phyloP scores from a whole-genome alignment of 2,329 filamentous ascomycete species.

The Fusarium coffeatum region DNA sequence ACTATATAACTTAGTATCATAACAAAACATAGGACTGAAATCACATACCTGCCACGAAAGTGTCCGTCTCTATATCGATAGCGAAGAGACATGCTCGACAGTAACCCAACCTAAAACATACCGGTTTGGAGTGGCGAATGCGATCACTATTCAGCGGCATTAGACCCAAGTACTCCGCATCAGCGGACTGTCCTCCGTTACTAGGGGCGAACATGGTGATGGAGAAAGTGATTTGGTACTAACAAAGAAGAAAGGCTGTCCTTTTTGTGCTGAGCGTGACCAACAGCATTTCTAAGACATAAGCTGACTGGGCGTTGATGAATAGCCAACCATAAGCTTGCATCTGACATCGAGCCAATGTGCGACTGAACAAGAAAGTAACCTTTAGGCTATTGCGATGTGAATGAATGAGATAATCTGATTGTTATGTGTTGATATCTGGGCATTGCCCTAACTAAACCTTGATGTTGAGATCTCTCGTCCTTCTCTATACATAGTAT shows the following conservation, averaged over 20 bases:
- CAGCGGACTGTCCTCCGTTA: not conserved
- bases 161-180: not conserved
- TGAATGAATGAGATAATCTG: not conserved
- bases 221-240: not conserved
- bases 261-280: not conserved
- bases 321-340: not conserved
- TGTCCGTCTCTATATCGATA: not conserved
- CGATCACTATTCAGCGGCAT: not conserved
- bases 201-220: not conserved
- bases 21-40: fast-evolving
- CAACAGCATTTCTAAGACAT: constrained; percentile 1
- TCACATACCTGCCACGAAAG: not conserved
- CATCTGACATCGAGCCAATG: not conserved
- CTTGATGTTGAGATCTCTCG: too few species aligned
- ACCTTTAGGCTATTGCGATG: not conserved
- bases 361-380: not conserved
- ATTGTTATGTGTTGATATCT: not conserved
- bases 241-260: not conserved
- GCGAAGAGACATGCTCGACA: constrained; percentile 14
- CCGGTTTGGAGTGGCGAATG: constrained; percentile 10
- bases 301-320: constrained; percentile 8
- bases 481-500: not conserved
- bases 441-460: not conserved
- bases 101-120: constrained; percentile 6
- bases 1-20: fast-evolving